These are phyloP conservation scores for Talaromyces sp. DNA, from an alignment of 2,329 filamentous ascomycete genomes.

Conservation along the genomic window DNA sequence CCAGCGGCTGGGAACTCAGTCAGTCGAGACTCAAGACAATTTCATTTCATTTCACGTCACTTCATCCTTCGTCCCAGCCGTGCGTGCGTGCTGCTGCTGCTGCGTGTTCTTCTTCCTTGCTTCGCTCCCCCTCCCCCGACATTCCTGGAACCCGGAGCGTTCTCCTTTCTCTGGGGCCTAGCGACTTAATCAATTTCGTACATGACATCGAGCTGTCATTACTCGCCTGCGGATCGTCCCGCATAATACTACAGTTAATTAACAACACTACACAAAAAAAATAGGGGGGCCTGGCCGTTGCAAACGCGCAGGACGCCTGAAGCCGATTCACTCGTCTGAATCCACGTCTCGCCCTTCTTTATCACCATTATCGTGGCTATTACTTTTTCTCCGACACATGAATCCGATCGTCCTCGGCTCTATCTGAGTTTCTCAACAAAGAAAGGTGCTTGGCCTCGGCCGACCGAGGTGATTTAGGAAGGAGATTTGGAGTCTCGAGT, in stretches of 20 bases:
- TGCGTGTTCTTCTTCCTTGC: neutral
- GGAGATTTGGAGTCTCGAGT: neutral
- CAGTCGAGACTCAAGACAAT: too few relatives aligned
- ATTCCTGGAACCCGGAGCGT: neutral
- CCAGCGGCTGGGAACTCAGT: too few relatives aligned
- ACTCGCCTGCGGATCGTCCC: neutral
- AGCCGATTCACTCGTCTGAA: neutral
- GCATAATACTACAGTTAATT: neutral
- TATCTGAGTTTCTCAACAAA: neutral
- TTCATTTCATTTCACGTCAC: neutral
- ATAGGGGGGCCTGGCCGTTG: neutral
- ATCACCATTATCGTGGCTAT: neutral
- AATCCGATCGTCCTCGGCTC: neutral
- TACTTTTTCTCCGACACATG: neutral
- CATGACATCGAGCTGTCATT: neutral
- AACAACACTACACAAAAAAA: neutral
- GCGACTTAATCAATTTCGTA: neutral
- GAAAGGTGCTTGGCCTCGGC: constrained; percentile 6
- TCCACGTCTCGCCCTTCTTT: neutral
- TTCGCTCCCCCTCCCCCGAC: neutral
- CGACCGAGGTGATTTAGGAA: constrained; percentile 4
- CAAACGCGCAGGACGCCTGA: neutral
- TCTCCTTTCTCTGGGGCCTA: neutral
- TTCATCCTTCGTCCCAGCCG: neutral
- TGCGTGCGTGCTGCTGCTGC: neutral